Evolutionary conservation across 768 basidiomycete species (phyloP).

Genomic region (Lactarius akahatsu): DNA sequence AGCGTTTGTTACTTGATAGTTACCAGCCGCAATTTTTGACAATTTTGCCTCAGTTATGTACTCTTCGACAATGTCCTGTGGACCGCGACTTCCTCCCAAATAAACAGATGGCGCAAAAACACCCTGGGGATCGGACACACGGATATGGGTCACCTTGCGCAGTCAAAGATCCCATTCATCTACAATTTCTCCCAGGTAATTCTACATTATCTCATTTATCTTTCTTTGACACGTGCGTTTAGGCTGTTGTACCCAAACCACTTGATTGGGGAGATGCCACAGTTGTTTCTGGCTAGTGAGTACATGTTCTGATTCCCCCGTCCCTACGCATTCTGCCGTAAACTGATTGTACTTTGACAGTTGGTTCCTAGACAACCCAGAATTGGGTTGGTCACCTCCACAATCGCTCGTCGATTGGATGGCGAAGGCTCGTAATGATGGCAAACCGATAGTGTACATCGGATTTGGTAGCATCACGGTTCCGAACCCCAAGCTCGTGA

Average conservation of each 20-base stretch:
- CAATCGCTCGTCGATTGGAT: constrained; percentile 53
- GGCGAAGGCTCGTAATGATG: constrained; percentile 51
- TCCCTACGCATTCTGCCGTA: neutral
- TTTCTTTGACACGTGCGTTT: constrained; percentile 4
- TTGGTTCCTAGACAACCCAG: constrained; percentile 67
- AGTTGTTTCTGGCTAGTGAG: constrained; percentile 54
- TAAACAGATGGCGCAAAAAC: constrained; percentile 63
- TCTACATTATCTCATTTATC: neutral
- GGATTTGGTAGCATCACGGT: constrained; percentile 72
- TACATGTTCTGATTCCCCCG: constrained; percentile 4
- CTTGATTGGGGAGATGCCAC: constrained; percentile 65
- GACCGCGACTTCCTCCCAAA: constrained; percentile 62
- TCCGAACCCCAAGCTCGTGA: constrained; percentile 54
- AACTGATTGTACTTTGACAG: constrained; percentile 35
- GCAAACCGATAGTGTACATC: constrained; percentile 66
- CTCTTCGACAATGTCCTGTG: constrained; percentile 68
- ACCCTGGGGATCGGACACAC: constrained; percentile 50
- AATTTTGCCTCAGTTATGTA: constrained; percentile 44
- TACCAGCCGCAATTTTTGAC: neutral
- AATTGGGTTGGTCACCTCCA: constrained; percentile 56
- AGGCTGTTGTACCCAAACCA: constrained; percentile 64
- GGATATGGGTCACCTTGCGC: constrained; percentile 57
- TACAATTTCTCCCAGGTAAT: constrained; percentile 62
- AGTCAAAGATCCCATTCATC: constrained; percentile 59
- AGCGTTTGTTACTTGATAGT: constrained; percentile 30